Percentiles rank a stretch among this genome's conserved stretches.
These are phyloP conservation scores for Amanita rubescens DNA, from an alignment of 768 basidiomycete species.

Conservation along the genomic window DNA sequence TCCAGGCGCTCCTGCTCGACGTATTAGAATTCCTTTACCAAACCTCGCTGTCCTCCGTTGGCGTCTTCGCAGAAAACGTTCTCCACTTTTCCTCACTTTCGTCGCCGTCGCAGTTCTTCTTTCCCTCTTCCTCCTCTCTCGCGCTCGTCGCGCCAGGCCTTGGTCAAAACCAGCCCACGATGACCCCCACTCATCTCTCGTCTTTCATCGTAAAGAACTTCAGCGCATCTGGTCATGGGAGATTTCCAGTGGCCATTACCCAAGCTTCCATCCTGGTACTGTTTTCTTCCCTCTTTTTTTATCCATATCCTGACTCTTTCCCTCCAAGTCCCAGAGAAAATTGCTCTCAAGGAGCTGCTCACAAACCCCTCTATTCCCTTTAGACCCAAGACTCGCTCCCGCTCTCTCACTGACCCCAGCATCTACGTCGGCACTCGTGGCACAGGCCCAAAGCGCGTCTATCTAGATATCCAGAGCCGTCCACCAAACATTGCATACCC, in stretches of 20 bases:
- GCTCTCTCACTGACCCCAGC: conserved; percentile 35
- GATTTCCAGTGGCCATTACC: conserved; percentile 83
- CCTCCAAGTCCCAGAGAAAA: conserved; percentile 47
- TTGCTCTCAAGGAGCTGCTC: conserved; percentile 49
- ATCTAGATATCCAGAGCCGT: conserved; percentile 57
- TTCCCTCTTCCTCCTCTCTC: conserved; percentile 38
- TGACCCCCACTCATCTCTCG: conserved; percentile 50
- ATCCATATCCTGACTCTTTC: no score
- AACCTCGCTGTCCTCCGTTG: conserved; percentile 40
- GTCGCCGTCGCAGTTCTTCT: conserved; percentile 45
- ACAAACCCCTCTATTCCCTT: conserved; percentile 62
- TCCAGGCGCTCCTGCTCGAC: conserved; percentile 48
- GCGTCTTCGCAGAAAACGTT: conserved; percentile 3
- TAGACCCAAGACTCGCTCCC: conserved; percentile 38
- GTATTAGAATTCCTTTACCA: conserved; percentile 51
- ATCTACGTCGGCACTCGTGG: conserved; percentile 49
- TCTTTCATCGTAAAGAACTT: conserved; percentile 62
- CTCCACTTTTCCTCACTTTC: conserved; percentile 32
- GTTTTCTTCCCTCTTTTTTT: no score
- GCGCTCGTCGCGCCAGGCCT: conserved; percentile 22
- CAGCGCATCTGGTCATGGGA: conserved; percentile 94
- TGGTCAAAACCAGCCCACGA: conserved; percentile 24
- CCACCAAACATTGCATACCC: conserved; percentile 69
- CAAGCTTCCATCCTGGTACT: conserved; percentile 51
- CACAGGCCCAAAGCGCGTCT: conserved; percentile 66